Conservation (phyloP, 2,329 filamentous ascomycete genomes). For the Colletotrichum orbiculare region DNA sequence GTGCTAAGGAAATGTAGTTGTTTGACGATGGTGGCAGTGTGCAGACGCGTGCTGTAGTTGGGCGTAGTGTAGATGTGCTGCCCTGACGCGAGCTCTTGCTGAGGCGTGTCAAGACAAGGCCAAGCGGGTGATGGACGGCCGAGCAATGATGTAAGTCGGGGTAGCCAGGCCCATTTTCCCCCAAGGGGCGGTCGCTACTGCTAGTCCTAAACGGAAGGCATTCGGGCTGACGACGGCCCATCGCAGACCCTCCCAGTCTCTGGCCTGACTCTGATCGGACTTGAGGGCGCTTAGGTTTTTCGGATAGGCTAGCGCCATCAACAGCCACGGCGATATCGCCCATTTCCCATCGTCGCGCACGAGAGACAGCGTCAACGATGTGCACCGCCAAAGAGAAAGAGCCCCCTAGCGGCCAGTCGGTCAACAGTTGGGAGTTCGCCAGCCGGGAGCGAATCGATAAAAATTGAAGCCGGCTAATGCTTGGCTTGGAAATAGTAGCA, state of each 20-base stretch:
- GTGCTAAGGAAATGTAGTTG: too few species aligned
- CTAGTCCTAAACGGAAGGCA: constrained; percentile 27
- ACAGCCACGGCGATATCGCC: constrained; percentile 22
- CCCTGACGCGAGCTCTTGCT: too few species aligned
- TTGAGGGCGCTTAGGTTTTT: constrained; percentile 21
- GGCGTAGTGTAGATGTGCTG: background rate
- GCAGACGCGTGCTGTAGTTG: background rate
- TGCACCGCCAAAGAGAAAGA: too few species aligned
- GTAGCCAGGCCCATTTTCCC: constrained; percentile 24
- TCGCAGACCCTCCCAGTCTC: constrained; percentile 4
- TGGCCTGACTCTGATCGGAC: constrained; percentile 27
- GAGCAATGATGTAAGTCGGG: constrained; percentile 32
- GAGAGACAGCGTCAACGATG: constrained; percentile 5
- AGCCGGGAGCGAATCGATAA: too few species aligned
- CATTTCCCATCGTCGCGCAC: constrained; percentile 4
- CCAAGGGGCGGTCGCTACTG: constrained; percentile 17
- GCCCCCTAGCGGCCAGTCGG: background rate
- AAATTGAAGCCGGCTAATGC: too few species aligned
- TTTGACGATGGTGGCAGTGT: too few species aligned
- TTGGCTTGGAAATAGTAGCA: too few species aligned
- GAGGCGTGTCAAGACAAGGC: constrained; percentile 1
- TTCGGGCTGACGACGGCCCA: constrained; percentile 18
- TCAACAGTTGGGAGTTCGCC: background rate
- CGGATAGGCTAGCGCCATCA: constrained; percentile 23
- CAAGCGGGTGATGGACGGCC: constrained; percentile 19